These are phyloP conservation scores for Starmerella tilneyi DNA, from an alignment of 805 yeast species.

Conservation along the genomic window DNA sequence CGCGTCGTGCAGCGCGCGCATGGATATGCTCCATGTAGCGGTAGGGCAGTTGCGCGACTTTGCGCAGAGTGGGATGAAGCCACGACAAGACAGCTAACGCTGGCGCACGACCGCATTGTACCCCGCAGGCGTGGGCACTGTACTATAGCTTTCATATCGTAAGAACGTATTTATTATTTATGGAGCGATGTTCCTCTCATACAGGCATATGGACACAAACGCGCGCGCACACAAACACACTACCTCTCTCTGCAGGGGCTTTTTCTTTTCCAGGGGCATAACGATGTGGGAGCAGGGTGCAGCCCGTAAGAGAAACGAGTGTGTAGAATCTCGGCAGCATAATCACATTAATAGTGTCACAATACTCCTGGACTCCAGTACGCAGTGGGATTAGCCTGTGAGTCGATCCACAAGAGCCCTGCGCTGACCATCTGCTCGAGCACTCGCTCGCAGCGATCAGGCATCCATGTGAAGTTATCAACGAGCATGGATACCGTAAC, in stretches of 20 bases:
- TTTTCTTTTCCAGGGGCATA: too few relatives aligned
- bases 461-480: slow-evolving; percentile 72
- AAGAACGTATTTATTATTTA: not conserved
- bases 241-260: too few relatives aligned
- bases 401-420: slow-evolving; percentile 82
- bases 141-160: not conserved
- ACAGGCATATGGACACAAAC: too few relatives aligned
- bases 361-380: slow-evolving; percentile 32
- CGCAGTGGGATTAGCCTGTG: slow-evolving; percentile 29
- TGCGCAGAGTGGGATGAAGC: slow-evolving; percentile 2
- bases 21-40: slow-evolving; percentile 15
- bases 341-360: not conserved
- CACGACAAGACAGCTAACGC: too few relatives aligned
- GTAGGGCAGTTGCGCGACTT: slow-evolving; percentile 10
- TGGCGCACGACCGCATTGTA: too few relatives aligned
- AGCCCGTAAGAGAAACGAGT: too few relatives aligned
- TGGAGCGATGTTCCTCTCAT: too few relatives aligned
- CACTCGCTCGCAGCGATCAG: slow-evolving; percentile 48
- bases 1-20: slow-evolving; percentile 5
- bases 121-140: too few relatives aligned
- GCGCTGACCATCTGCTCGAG: slow-evolving; percentile 68
- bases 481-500: slow-evolving; percentile 52
- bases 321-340: too few relatives aligned
- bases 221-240: too few relatives aligned
- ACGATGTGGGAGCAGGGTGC: too few relatives aligned